phyloP scores from a whole-genome alignment of 768 basidiomycete genomes.

The Cystoderma amianthinum region DNA sequence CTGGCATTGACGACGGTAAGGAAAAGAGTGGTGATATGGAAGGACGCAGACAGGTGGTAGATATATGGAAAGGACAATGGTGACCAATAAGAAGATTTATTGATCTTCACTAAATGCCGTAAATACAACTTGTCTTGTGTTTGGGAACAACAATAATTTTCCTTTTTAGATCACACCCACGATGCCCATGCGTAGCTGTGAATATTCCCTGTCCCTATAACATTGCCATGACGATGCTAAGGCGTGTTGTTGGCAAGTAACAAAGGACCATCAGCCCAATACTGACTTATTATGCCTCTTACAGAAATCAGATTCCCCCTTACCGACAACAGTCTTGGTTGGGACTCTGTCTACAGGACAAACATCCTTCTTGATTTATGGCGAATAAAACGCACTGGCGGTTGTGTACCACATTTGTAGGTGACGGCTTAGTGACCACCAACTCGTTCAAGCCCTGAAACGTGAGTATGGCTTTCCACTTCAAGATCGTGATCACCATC shows the following conservation, averaged over 20 bases:
- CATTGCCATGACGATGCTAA: not conserved
- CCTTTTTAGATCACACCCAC: not conserved
- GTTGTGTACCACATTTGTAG: no score
- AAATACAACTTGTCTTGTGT: no score
- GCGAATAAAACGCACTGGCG: no score
- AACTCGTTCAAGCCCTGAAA: no score
- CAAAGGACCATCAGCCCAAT: not conserved
- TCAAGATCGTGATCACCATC: no score
- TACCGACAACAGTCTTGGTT: not conserved
- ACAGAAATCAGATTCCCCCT: not conserved
- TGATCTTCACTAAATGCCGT: not conserved
- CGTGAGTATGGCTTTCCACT: no score
- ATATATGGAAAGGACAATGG: not conserved
- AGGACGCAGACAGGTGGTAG: not conserved
- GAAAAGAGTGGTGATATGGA: conserved; percentile 1
- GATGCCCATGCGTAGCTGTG: not conserved
- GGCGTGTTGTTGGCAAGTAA: not conserved
- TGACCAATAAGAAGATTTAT: not conserved
- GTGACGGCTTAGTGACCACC: no score
- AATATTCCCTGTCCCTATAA: not conserved
- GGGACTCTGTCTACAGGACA: not conserved
- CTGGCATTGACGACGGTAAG: conserved; percentile 2
- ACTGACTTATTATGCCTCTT: not conserved
- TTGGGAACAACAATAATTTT: not conserved
- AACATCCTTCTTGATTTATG: no score